Percentiles rank a stretch among this genome's conserved stretches.
Evolutionary conservation across 148 eudicot genomes (phyloP).

Genomic region (Gaultheria prostrata): DNA sequence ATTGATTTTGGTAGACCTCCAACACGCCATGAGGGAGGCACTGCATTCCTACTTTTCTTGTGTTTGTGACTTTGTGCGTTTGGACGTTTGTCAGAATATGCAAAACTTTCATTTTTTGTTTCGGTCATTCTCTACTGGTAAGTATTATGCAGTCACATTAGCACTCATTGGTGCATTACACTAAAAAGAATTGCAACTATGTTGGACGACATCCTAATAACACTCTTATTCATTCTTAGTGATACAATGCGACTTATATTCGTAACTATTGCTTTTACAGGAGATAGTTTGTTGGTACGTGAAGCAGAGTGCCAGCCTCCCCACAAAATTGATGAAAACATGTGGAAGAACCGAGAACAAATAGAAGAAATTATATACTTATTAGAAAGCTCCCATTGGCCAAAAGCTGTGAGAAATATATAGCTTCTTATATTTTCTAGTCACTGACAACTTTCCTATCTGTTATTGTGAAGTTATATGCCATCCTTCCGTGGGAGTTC

Average conservation of each 20-base stretch:
- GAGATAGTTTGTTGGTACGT: constrained; percentile 45
- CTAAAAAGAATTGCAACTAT: background rate
- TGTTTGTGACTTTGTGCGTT: background rate
- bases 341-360: constrained; percentile 97
- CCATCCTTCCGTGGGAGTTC: background rate
- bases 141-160: background rate
- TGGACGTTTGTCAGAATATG: background rate
- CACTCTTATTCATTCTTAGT: background rate
- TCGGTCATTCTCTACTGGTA: background rate
- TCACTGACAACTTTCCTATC: background rate
- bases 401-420: constrained; percentile 45
- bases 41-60: background rate
- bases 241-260: background rate
- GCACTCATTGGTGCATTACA: background rate
- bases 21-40: background rate
- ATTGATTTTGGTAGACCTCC: background rate
- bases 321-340: constrained; percentile 90
- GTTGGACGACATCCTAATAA: background rate
- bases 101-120: too few species aligned
- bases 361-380: constrained; percentile 79
- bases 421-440: background rate
- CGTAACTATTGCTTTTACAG: constrained; percentile 34
- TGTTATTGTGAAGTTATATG: background rate
- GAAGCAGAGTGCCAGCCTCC: constrained; percentile 75
- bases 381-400: constrained; percentile 72